phyloP scores from a whole-genome alignment of 352 stramenopile species.

The Pythium coloratum region DNA sequence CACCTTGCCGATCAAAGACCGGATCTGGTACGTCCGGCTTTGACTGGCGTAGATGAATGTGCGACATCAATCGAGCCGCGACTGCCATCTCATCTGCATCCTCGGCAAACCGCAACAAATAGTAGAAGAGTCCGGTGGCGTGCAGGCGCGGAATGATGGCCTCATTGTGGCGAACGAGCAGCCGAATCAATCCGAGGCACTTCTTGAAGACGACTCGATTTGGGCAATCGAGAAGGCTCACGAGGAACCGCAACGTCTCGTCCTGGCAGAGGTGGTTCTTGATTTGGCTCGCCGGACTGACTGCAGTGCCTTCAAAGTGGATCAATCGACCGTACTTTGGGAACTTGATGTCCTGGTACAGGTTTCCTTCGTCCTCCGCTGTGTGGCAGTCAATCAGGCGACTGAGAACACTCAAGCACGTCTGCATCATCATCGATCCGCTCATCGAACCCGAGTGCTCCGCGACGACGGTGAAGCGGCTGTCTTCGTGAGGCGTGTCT shows the following conservation, averaged over 20 bases:
- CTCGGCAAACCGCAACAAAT: constrained; percentile 74
- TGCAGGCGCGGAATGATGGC: constrained; percentile 82
- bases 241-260: constrained; percentile 77
- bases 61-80: constrained; percentile 71
- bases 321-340: constrained; percentile 79
- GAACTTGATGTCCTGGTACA: constrained; percentile 76
- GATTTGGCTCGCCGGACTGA: constrained; percentile 77
- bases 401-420: constrained; percentile 80
- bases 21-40: constrained; percentile 56
- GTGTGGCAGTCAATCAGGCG: constrained; percentile 84
- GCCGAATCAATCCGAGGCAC: constrained; percentile 72
- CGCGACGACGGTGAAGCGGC: constrained; percentile 68
- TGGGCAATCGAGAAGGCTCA: constrained; percentile 75
- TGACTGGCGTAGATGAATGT: constrained; percentile 83
- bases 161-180: constrained; percentile 85
- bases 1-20: constrained; percentile 72
- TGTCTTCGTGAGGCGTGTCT: constrained; percentile 31
- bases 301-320: constrained; percentile 77
- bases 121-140: constrained; percentile 86
- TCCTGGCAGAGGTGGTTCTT: constrained; percentile 77
- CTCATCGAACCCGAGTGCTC: constrained; percentile 82
- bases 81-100: constrained; percentile 86
- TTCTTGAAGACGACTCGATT: constrained; percentile 88
- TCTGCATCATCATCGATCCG: constrained; percentile 87
- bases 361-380: constrained; percentile 75